phyloP scores from a whole-genome alignment of 2,329 filamentous ascomycete genomes.

The Colletotrichum sojae region DNA sequence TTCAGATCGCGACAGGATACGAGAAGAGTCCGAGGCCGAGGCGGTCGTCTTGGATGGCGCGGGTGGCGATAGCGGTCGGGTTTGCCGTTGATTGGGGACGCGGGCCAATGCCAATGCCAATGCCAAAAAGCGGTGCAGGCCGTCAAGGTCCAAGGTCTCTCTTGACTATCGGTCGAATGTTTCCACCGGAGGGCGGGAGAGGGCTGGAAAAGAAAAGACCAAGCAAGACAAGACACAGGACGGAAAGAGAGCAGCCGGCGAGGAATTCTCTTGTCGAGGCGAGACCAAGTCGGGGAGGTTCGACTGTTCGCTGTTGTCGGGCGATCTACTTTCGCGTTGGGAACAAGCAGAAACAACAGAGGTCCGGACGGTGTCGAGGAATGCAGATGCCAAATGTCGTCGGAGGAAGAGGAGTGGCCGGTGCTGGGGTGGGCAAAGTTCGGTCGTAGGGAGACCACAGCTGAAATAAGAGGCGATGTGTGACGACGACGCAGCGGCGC shows the following conservation, averaged over 20 bases:
- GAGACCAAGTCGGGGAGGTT: conserved; percentile 15
- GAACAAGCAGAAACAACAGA: conserved; percentile 33
- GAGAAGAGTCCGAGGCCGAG: conserved; percentile 34
- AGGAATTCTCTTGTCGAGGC: neutral
- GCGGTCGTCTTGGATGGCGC: conserved; percentile 30
- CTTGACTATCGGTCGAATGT: neutral
- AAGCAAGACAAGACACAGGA: conserved; percentile 22
- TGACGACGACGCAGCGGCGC: conserved; percentile 21
- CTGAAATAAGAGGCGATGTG: conserved; percentile 40
- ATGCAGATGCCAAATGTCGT: conserved; percentile 24
- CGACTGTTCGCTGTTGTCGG: conserved; percentile 14
- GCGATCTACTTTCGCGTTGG: conserved; percentile 23
- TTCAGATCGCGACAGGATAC: conserved; percentile 30
- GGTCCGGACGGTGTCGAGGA: conserved; percentile 37
- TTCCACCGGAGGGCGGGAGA: conserved; percentile 6
- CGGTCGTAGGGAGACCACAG: conserved; percentile 32
- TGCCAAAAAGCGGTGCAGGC: conserved; percentile 3
- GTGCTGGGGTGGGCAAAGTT: conserved; percentile 26
- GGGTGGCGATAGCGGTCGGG: conserved; percentile 32
- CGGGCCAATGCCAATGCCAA: conserved; percentile 20
- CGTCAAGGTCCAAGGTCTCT: conserved; percentile 22
- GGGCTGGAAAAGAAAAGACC: conserved; percentile 14
- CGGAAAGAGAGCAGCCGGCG: conserved; percentile 13
- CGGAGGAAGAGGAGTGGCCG: conserved; percentile 34
- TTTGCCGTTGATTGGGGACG: conserved; percentile 33